phyloP scores from a whole-genome alignment of 805 yeast genomes.

The Yamadazyma sp. region DNA sequence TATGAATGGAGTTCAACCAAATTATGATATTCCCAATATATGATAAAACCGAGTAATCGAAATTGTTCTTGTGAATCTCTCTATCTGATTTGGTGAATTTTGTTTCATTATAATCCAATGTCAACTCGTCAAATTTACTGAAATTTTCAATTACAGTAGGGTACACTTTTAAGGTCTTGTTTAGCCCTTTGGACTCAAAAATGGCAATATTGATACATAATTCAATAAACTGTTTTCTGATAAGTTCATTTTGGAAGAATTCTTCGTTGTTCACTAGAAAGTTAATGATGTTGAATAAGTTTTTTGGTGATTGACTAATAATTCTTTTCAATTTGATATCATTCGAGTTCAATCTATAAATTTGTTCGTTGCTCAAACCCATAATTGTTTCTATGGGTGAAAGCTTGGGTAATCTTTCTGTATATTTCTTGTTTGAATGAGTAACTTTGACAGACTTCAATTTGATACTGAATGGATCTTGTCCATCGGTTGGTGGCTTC shows the following conservation, averaged over 20 bases:
- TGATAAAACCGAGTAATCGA: slow-evolving; percentile 37
- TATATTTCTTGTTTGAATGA: slow-evolving; percentile 19
- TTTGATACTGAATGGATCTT: slow-evolving; percentile 21
- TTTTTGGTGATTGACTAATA: slow-evolving; percentile 22
- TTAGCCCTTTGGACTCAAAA: slow-evolving; percentile 34
- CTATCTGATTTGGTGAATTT: slow-evolving; percentile 32
- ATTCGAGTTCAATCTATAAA: slow-evolving; percentile 25
- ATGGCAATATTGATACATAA: slow-evolving; percentile 35
- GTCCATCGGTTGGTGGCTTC: neutral
- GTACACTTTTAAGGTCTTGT: slow-evolving; percentile 19
- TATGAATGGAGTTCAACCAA: slow-evolving; percentile 20
- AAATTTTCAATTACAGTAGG: slow-evolving; percentile 27
- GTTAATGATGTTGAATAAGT: slow-evolving; percentile 5
- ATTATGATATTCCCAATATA: slow-evolving; percentile 37
- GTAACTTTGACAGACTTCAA: slow-evolving; percentile 21
- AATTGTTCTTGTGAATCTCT: slow-evolving; percentile 30
- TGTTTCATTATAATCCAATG: slow-evolving; percentile 30
- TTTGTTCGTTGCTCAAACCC: slow-evolving; percentile 35
- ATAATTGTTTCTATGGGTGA: slow-evolving; percentile 34
- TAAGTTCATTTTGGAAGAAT: slow-evolving; percentile 5
- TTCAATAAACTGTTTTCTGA: slow-evolving; percentile 21
- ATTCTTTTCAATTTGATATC: slow-evolving; percentile 39
- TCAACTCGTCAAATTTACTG: slow-evolving; percentile 28
- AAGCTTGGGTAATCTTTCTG: slow-evolving; percentile 29
- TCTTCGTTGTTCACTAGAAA: slow-evolving; percentile 5